Base-by-base conservation (phyloP, 306 rosid genomes). In the Abrus pulchellus region DNA sequence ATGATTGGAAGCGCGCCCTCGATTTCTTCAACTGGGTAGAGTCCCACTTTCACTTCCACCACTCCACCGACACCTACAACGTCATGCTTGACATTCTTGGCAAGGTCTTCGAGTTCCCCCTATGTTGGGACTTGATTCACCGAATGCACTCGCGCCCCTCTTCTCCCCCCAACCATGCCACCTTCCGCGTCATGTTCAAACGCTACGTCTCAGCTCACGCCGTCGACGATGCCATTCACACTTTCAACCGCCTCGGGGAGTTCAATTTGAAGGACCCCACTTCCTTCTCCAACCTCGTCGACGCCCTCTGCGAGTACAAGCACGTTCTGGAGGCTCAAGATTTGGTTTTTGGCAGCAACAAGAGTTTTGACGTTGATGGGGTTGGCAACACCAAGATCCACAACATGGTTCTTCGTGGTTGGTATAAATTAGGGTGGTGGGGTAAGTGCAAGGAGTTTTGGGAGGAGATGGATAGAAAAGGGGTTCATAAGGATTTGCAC, bases 401-500 rank as follows among this genome's bases (percentile, higher is more conserved):
- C 72, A 94, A 94, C 77, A 87, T 92, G 83, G 80, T 94, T 80
- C 93, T 93, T 82, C 94, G 94, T 0, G 99, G 95, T 30, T 94
- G 94, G 97, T 84, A 30, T 38, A 93, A 89, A 71, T 77, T 94
- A 84, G 94, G 92, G 33, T 94, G 97, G 97, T 94, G 94, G 94
- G 72, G 94, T 30, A 94, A 88, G 76, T 94, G 98, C 59, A 77
- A 91, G 63, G 98, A 92, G 64, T 90, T 91, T 45, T 94, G 97
- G 98, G 91, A 88, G 41, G 97, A 90, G 85, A 94, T 94, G 97
- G 99, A 94, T 69, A 78, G 29, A 59, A 91, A 75, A 60, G 94
- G 93, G 34, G 85, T 94, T 34, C 59, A 62, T 27, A 94, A 94
- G 82, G 90, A 93, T 86, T 53, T 90, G 7, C 92, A 95, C 41